Conservation (phyloP, 2,329 filamentous ascomycete genomes). For the Aureobasidium musti region DNA sequence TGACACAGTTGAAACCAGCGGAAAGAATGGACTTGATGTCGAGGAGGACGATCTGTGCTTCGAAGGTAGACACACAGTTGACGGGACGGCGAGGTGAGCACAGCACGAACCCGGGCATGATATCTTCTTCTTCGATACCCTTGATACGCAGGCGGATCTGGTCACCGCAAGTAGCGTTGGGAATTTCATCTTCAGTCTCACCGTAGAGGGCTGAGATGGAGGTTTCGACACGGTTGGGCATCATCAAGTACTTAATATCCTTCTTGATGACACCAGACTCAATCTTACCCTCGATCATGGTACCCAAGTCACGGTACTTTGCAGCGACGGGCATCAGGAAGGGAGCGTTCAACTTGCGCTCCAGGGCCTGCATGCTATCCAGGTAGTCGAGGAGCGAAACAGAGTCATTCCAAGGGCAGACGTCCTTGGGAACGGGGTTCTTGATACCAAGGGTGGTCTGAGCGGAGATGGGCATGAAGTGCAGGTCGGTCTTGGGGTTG, state of each 20-base stretch:
- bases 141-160: constrained; percentile 90
- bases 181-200: constrained; percentile 91
- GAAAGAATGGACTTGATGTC: constrained; percentile 93
- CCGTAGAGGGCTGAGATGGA: constrained; percentile 85
- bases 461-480: constrained; percentile 95
- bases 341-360: constrained; percentile 93
- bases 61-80: constrained; percentile 84
- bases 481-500: constrained; percentile 87
- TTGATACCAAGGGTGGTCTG: constrained; percentile 87
- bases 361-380: constrained; percentile 87
- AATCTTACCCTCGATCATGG: constrained; percentile 96
- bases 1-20: constrained; percentile 94
- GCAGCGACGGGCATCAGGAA: constrained; percentile 99
- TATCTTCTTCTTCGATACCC: constrained; percentile 96
- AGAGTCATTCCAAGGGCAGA: constrained; percentile 81
- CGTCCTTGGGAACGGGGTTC: constrained; percentile 73
- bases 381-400: constrained; percentile 93
- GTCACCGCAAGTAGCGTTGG: constrained; percentile 82
- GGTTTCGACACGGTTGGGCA: constrained; percentile 86
- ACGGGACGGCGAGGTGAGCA: constrained; percentile 93
- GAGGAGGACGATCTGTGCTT: constrained; percentile 93
- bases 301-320: constrained; percentile 97
- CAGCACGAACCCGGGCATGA: constrained; percentile 91
- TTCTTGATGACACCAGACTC: constrained; percentile 95
- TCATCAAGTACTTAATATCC: constrained; percentile 81